Percentiles rank a stretch among this genome's conserved stretches.
phyloP scores from a whole-genome alignment of 1,284 basidiomycete species.

The Boletus smithii region DNA sequence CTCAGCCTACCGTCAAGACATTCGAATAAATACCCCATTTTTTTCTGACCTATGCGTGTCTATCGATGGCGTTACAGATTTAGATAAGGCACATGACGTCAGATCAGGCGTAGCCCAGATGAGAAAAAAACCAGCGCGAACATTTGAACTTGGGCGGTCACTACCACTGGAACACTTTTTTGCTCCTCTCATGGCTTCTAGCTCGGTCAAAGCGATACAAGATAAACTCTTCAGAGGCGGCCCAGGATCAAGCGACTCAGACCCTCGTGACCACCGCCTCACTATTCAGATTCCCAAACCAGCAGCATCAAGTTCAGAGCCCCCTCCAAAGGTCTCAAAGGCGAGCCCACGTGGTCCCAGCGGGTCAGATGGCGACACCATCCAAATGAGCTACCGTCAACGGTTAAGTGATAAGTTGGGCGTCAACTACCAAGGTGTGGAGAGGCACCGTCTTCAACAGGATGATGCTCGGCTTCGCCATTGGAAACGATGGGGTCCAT shows the following conservation, averaged over 20 bases:
- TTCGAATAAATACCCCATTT: constrained; percentile 26
- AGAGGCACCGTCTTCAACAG: constrained; percentile 70
- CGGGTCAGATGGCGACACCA: constrained; percentile 23
- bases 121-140: neutral
- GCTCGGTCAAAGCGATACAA: constrained; percentile 61
- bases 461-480: constrained; percentile 67
- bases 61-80: constrained; percentile 11
- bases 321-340: constrained; percentile 48
- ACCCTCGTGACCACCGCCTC: constrained; percentile 45
- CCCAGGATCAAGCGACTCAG: constrained; percentile 27
- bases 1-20: constrained; percentile 7
- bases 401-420: constrained; percentile 60
- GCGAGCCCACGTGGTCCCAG: constrained; percentile 32
- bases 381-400: constrained; percentile 48
- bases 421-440: constrained; percentile 59
- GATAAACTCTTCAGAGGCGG: constrained; percentile 67
- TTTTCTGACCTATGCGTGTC: neutral
- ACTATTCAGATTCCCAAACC: constrained; percentile 79
- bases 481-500: constrained; percentile 99
- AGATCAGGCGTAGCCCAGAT: constrained; percentile 10
- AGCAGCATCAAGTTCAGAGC: constrained; percentile 32
- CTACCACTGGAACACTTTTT: neutral
- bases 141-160: neutral
- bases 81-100: constrained; percentile 22
- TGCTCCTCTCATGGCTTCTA: constrained; percentile 35